Evolutionary conservation across 2,329 filamentous ascomycete genomes (phyloP), one percentile per base, ranked within the genome.

Genomic region (Fusarium sterilihyphosum): DNA sequence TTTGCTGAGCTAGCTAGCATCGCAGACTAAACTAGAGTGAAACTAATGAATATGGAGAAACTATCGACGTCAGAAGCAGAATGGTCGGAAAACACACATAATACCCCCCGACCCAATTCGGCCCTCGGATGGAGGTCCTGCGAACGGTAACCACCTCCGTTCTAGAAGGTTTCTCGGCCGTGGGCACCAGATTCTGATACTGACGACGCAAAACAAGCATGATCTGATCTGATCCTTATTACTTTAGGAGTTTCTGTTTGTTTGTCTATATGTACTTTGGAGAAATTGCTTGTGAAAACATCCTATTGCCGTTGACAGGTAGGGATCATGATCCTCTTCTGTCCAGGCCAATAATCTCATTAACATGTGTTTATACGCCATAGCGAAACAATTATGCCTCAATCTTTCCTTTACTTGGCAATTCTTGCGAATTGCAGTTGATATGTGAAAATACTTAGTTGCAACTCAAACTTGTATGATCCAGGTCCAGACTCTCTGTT

Each of bases 61-160:
- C 37, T 50, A 43, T 65, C 61, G 31, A 67, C 61, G 64, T 68
- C 47, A 69, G 60, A 56, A 53, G 41, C n/a, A 53, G 61, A 49
- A 49, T 56, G 35, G 58, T 65, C 70, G 70, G 70, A 61, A 61
- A 31, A 61, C 43, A 65, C 56, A 73, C 70, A 57, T 73, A 73
- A 73, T 41, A 26, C 57, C 46, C 52, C 54, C 71, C 71, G 67
- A 72, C 57, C 64, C 58, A 18, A 59, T 58, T 58, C 57, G 57
- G 43, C 49, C 31, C 35, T 49, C 67, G 67, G 66, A 46, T 41
- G 35, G 43, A 62, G 26, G n/a, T 33, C 29, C 61, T 62, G 62
- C 24, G 69, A 71, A 71, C 37, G 67, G 71, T 41, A 74, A 71
- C 26, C 37, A 62, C n/a, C 66, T 74, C 71, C 71, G 66, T 73